phyloP scores from a whole-genome alignment of 140 eudicot species.

The Bidens hawaiensis region DNA sequence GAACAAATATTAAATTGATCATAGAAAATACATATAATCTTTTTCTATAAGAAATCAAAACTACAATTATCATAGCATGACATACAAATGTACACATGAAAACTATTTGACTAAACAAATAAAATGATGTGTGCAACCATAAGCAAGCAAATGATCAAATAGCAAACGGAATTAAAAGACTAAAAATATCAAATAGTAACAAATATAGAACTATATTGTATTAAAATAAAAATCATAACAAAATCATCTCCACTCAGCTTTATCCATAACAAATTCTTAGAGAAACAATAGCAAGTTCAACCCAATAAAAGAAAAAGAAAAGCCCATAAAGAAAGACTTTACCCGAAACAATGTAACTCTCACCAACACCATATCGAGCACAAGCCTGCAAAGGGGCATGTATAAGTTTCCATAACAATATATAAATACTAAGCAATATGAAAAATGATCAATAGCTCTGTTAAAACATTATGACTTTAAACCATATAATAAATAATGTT shows the following conservation, averaged over 20 bases:
- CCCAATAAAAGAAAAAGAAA: neutral
- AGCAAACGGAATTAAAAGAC: neutral
- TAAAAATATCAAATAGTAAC: neutral
- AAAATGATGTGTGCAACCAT: neutral
- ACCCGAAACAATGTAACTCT: slow-evolving; percentile 66
- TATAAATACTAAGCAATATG: neutral
- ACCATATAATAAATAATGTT: neutral
- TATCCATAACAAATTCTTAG: neutral
- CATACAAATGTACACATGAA: neutral
- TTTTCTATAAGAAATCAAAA: neutral
- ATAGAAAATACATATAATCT: neutral
- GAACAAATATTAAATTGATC: neutral
- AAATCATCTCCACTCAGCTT: neutral
- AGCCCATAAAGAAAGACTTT: slow-evolving; percentile 5
- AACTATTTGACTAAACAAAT: neutral
- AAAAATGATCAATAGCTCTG: slow-evolving; percentile 1
- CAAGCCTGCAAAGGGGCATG: slow-evolving; percentile 50
- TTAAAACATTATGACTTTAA: neutral
- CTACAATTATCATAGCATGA: neutral
- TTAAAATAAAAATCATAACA: neutral
- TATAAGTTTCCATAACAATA: slow-evolving; percentile 9
- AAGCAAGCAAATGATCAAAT: neutral
- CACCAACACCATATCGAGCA: slow-evolving; percentile 66
- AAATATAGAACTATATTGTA: neutral
- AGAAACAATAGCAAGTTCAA: neutral